A percentile compares a stretch with the other conserved stretches of the same genome.
phyloP scores from a whole-genome alignment of 2,329 filamentous ascomycete species.

The Pestalotiopsis sp. region DNA sequence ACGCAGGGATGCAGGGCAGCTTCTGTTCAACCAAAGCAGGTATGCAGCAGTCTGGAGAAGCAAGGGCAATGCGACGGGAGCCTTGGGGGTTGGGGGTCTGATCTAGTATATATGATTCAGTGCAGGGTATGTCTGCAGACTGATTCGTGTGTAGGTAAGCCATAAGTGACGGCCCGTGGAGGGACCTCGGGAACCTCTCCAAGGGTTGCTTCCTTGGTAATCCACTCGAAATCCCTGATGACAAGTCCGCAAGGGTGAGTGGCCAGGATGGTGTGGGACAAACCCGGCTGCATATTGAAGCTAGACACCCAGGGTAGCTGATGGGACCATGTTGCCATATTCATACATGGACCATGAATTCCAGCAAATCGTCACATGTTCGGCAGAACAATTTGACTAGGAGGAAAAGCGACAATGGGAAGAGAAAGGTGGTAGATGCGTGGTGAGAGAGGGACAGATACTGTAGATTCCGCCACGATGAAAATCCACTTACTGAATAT shows the following conservation, averaged over 20 bases:
- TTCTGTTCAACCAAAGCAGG: not conserved
- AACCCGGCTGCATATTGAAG: constrained; percentile 4
- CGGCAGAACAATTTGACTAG: not conserved
- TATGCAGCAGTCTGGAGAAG: not conserved
- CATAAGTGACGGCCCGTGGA: constrained; percentile 5
- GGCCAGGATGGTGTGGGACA: not conserved
- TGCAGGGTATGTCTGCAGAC: constrained; percentile 2
- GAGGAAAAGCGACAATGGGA: not conserved
- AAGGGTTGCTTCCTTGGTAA: constrained; percentile 10
- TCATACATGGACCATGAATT: not conserved
- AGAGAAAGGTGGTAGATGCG: not conserved
- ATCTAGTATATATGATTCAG: constrained; percentile 1
- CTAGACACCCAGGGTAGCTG: not conserved
- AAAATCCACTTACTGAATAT: not conserved
- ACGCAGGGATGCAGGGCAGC: constrained; percentile 9
- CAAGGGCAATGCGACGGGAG: not conserved
- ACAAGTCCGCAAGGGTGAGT: constrained; percentile 1
- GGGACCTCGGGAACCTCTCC: constrained; percentile 3
- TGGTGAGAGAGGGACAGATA: not conserved
- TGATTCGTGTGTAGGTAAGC: constrained; percentile 7
- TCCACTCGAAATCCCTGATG: constrained; percentile 3
- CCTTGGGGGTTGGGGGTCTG: not conserved
- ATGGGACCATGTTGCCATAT: not conserved
- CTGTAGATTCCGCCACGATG: not conserved
- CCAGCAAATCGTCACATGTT: not conserved